phyloP scores from a whole-genome alignment of 371 early-diverging fungal species.

The Syncephalastrum contaminatum region DNA sequence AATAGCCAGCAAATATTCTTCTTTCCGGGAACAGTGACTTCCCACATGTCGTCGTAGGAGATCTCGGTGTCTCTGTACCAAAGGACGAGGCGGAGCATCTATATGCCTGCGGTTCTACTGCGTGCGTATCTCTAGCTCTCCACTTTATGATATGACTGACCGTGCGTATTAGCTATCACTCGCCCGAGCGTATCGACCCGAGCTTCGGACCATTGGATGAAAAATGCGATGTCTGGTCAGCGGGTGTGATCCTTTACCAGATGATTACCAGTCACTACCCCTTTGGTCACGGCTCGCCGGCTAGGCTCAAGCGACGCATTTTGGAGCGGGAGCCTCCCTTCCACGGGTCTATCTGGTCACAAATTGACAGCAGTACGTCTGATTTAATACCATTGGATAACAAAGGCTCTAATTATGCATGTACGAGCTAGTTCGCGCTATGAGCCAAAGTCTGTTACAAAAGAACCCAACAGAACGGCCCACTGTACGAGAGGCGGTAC shows the following conservation, averaged over 20 bases:
- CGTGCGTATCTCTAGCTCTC: neutral
- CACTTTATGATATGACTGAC: neutral
- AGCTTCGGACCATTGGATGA: no score
- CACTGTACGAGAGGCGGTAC: neutral
- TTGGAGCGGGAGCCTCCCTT: neutral
- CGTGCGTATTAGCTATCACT: neutral
- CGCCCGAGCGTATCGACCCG: no score
- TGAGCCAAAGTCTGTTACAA: neutral
- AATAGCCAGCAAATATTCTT: slow-evolving; percentile 12
- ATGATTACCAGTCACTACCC: neutral
- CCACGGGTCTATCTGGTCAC: neutral
- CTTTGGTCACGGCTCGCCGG: neutral
- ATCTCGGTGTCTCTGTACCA: slow-evolving; percentile 5
- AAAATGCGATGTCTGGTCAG: slow-evolving; percentile 6
- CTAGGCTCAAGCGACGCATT: neutral
- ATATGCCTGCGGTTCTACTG: neutral
- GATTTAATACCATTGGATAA: neutral
- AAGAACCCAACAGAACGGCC: slow-evolving; percentile 3
- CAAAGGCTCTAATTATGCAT: neutral
- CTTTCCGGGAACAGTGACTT: neutral
- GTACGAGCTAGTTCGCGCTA: no score
- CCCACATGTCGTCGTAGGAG: slow-evolving; percentile 4
- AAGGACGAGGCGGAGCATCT: neutral
- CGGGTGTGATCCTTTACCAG: slow-evolving; percentile 10
- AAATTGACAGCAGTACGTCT: neutral